Base-by-base conservation (phyloP, 169 alveolate species). In the Besnoitia besnoiti region DNA sequence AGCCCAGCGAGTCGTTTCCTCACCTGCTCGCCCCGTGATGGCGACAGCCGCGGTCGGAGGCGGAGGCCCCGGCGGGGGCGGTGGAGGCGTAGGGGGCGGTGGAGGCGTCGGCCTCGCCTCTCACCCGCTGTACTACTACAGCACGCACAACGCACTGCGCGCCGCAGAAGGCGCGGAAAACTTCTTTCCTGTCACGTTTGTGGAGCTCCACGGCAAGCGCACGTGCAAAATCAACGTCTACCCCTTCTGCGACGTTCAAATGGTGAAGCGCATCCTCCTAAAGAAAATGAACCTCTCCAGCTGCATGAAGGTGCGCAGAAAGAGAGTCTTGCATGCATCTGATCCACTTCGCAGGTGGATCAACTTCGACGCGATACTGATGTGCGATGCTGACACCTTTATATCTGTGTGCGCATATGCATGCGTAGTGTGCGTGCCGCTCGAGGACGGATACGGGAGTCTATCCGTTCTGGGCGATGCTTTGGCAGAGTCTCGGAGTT, bases 161-260 rank as follows among this genome's bases (percentile, higher is more conserved):
- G 93, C 90, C 27, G 90, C 90, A 0, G 93, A 90, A 30, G 93
- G 93, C n/a, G 90, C 61, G 1, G 93, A 90, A n/a, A 33, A 77
- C 46, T 79, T 77, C 46, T 90, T 90, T 40, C 85, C 90, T 4
- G 93, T 90, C 44, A 77, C 90, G 79, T 90, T 90, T 85, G 93
- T 55, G 30, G 93, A 90, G 30, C 93, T 90, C n/a, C 93, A 90
- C 40, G 93, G 93, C 39, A 77, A 67, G 42, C 75, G 93, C 33
- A 77, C 75, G 37, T 90, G 93, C 93, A 88, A 90, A 33, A 49
- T 90, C 8, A 85, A 90, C 51, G 95, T 97, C 39, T 97, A 95
- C 92, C 98, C 98, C 37, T 97, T 97, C 94, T 97, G 97, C 95
- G 98, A 97, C 94, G 97, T 96, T 7, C 97, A 96, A 90, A 96